Percentiles rank a stretch among this genome's conserved stretches.
Evolutionary conservation across 2,329 filamentous ascomycete species (phyloP).

Genomic region (Didymosphaeria variabile): DNA sequence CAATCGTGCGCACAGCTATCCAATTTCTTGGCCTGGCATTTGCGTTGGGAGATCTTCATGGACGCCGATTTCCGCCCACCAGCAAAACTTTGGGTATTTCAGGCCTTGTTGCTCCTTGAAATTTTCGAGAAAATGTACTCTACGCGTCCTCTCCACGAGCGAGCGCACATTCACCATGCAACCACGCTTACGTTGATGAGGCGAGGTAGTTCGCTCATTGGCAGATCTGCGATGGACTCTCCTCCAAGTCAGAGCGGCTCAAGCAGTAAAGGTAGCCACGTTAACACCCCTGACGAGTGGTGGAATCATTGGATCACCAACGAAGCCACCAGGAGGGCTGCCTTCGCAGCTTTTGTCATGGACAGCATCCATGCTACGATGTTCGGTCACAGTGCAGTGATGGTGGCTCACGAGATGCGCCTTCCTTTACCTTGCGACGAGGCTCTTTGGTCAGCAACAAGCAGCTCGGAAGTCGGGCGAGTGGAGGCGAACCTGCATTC

Average conservation of each 20-base stretch:
- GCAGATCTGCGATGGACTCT: slow-evolving; percentile 83
- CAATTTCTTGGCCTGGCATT: slow-evolving; percentile 89
- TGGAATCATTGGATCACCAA: slow-evolving; percentile 97
- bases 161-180: slow-evolving; percentile 95
- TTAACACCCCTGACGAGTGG: slow-evolving; percentile 82
- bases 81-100: slow-evolving; percentile 95
- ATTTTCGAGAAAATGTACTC: slow-evolving; percentile 99
- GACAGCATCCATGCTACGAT: slow-evolving; percentile 97
- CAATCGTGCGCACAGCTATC: slow-evolving; percentile 82
- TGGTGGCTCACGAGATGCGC: slow-evolving; percentile 96
- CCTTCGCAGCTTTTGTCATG: slow-evolving; percentile 93
- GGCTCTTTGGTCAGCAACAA: slow-evolving; percentile 88
- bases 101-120: slow-evolving; percentile 86
- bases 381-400: slow-evolving; percentile 96
- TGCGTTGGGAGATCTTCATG: slow-evolving; percentile 97
- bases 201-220: slow-evolving; percentile 88
- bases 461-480: slow-evolving; percentile 83
- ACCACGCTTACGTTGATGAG: slow-evolving; percentile 96
- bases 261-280: slow-evolving; percentile 65
- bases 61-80: slow-evolving; percentile 88
- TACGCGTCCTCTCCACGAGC: slow-evolving; percentile 87
- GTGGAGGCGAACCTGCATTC: slow-evolving; percentile 82
- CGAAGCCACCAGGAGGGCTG: slow-evolving; percentile 87
- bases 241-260: slow-evolving; percentile 69
- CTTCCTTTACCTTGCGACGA: slow-evolving; percentile 93